Percentiles rank a stretch among this genome's conserved stretches.
Evolutionary conservation across 2,329 filamentous ascomycete genomes (phyloP).

Genomic region (Clonostachys byssicola): DNA sequence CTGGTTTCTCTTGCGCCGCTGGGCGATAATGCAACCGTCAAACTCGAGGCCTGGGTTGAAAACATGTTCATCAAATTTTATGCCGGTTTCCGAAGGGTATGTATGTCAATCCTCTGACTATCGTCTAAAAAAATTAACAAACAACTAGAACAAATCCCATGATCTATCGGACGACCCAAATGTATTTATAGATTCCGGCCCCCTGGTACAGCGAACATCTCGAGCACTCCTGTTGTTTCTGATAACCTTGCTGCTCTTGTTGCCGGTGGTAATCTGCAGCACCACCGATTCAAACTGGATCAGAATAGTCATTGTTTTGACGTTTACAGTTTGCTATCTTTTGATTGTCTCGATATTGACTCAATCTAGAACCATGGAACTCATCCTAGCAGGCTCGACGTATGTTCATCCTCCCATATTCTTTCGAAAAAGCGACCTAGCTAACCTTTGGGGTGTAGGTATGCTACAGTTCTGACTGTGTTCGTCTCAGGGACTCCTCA

Average conservation of each 20-base stretch:
- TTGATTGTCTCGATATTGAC: background rate
- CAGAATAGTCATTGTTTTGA: background rate
- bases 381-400: background rate
- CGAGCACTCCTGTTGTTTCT: background rate
- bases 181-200: background rate
- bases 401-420: background rate
- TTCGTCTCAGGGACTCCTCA: background rate
- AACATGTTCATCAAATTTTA: background rate
- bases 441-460: background rate
- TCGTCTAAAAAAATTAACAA: background rate
- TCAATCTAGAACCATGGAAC: background rate
- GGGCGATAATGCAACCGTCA: background rate
- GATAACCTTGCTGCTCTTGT: background rate
- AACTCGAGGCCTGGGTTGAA: background rate
- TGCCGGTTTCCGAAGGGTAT: background rate
- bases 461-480: background rate
- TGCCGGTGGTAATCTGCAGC: background rate
- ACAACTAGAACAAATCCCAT: background rate
- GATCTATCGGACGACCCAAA: background rate
- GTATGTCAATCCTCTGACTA: background rate
- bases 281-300: background rate
- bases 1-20: background rate
- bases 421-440: background rate
- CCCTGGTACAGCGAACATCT: background rate
- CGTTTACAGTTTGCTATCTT: background rate